phyloP scores from a whole-genome alignment of 352 stramenopile species.

The Phytophthora brassicae region DNA sequence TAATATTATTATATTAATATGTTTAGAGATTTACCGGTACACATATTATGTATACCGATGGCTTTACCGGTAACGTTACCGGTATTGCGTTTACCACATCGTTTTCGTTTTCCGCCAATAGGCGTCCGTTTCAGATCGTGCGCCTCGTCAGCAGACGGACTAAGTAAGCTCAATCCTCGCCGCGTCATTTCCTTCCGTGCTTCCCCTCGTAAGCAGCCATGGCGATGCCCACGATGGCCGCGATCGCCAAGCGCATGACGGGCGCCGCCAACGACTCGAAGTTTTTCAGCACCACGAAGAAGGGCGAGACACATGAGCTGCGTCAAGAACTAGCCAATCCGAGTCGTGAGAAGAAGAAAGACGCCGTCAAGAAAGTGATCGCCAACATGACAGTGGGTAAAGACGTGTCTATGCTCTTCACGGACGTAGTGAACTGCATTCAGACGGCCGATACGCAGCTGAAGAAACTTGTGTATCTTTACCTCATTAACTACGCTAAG shows the following conservation, averaged over 20 bases:
- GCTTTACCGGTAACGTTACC: not conserved
- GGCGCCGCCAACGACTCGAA: conserved; percentile 95
- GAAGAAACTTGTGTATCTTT: conserved; percentile 99
- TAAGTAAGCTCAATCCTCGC: no score
- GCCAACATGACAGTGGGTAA: conserved; percentile 99
- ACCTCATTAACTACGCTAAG: conserved; percentile 99
- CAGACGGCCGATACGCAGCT: conserved; percentile 98
- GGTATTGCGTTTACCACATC: conserved; percentile 3
- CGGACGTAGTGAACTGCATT: conserved; percentile 99
- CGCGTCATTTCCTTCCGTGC: conserved; percentile 4
- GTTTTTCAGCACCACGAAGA: conserved; percentile 99
- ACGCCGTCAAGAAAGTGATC: conserved; percentile 99
- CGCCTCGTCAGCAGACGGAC: no score
- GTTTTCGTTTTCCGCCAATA: conserved; percentile 13
- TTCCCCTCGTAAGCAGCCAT: conserved; percentile 30
- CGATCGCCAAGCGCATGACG: conserved; percentile 87
- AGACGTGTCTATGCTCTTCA: conserved; percentile 99
- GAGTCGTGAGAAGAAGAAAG: conserved; percentile 97
- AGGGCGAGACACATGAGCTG: conserved; percentile 98
- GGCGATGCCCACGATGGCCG: conserved; percentile 87
- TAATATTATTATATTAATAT: no score
- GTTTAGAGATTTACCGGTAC: no score
- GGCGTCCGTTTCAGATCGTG: conserved; percentile 27
- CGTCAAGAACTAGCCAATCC: conserved; percentile 96
- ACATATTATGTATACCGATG: no score